phyloP scores from a whole-genome alignment of 257 asterid species.

The Solanum chiquidenum region DNA sequence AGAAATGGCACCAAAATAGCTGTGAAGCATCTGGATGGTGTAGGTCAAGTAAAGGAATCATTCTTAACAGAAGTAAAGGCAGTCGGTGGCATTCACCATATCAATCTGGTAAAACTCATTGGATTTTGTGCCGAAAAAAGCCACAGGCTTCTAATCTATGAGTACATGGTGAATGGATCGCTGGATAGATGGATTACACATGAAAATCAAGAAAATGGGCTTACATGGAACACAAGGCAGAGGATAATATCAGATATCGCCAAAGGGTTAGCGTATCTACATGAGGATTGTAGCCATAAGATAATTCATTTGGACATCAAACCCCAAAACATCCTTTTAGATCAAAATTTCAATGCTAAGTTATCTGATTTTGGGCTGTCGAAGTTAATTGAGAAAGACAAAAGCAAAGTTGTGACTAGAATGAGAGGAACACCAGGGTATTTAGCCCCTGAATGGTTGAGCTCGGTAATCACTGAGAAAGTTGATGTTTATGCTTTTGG shows the following conservation, averaged over 20 bases:
- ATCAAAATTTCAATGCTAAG: conserved; percentile 14
- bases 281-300: conserved; percentile 15
- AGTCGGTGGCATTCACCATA: conserved; percentile 14
- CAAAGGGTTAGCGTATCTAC: conserved; percentile 12
- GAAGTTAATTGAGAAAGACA: conserved; percentile 13
- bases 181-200: conserved; percentile 12
- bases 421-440: conserved; percentile 22
- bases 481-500: conserved; percentile 24
- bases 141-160: conserved; percentile 13
- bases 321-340: conserved; percentile 21
- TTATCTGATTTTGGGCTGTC: conserved; percentile 18
- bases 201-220: not conserved
- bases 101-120: conserved; percentile 13
- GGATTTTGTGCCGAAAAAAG: conserved; percentile 12
- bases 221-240: conserved; percentile 1
- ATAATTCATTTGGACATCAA: conserved; percentile 22
- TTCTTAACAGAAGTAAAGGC: conserved; percentile 9
- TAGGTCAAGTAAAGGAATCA: not conserved
- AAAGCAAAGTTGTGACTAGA: conserved; percentile 9
- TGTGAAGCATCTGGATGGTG: conserved; percentile 5
- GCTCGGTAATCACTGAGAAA: conserved; percentile 11
- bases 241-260: conserved; percentile 9
- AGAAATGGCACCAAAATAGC: conserved; percentile 1
- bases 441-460: conserved; percentile 18
- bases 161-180: conserved; percentile 16